Evolutionary conservation across 2,329 filamentous ascomycete genomes (phyloP).

Genomic region (Ophiostoma ulmi): DNA sequence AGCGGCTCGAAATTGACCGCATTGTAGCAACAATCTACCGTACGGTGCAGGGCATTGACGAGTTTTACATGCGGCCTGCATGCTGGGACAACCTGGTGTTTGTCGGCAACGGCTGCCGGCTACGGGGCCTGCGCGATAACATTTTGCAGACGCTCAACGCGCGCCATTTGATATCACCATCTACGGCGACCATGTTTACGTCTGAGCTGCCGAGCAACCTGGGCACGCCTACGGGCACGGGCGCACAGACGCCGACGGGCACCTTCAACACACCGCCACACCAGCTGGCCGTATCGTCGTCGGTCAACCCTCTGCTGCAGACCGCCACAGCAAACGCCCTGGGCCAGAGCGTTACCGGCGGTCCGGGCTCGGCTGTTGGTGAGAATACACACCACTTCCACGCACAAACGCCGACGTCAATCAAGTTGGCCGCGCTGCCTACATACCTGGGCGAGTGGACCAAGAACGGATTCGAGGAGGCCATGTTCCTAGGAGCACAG

Average conservation of each 20-base stretch:
- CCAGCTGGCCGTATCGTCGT: slow-evolving; percentile 46
- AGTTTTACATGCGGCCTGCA: slow-evolving; percentile 74
- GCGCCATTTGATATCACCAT: slow-evolving; percentile 86
- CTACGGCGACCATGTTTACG: slow-evolving; percentile 91
- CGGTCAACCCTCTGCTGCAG: slow-evolving; percentile 83
- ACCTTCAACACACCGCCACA: slow-evolving; percentile 51
- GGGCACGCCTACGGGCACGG: slow-evolving; percentile 83
- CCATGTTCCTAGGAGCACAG: slow-evolving; percentile 80
- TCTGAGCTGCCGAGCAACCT: slow-evolving; percentile 93
- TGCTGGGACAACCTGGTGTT: slow-evolving; percentile 92
- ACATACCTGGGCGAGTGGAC: slow-evolving; percentile 91
- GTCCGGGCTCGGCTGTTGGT: slow-evolving; percentile 34
- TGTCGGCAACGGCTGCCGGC: slow-evolving; percentile 75
- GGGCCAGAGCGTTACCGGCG: slow-evolving; percentile 18
- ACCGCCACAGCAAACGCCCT: slow-evolving; percentile 65
- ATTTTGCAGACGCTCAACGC: slow-evolving; percentile 72
- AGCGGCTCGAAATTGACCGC: slow-evolving; percentile 69
- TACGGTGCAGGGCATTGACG: slow-evolving; percentile 74
- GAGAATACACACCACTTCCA: slow-evolving; percentile 50
- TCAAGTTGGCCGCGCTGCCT: slow-evolving; percentile 71
- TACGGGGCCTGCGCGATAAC: slow-evolving; percentile 79
- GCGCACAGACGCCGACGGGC: slow-evolving; percentile 79
- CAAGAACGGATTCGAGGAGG: slow-evolving; percentile 72
- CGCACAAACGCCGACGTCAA: slow-evolving; percentile 72
- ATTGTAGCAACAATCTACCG: slow-evolving; percentile 81